Evolutionary conservation across 1,284 basidiomycete genomes (phyloP).

Genomic region (Austroboletus novae-zelandiae): DNA sequence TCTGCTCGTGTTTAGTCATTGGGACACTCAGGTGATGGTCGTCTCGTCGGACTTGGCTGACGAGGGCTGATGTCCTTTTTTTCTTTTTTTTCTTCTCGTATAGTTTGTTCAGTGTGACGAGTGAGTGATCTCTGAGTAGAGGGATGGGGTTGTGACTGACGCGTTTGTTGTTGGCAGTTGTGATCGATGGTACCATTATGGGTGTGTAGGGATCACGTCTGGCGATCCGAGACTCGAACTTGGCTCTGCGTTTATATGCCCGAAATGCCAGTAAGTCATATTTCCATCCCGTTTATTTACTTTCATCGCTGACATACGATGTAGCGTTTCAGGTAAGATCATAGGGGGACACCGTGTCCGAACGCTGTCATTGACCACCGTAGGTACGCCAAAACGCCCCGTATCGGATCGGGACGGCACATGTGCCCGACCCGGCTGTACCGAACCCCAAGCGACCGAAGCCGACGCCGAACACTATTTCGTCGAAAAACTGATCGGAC

Average conservation of each 20-base stretch:
- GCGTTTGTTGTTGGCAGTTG: constrained; percentile 23
- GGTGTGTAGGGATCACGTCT: constrained; percentile 29
- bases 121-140: constrained; percentile 16
- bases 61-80: background rate
- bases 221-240: constrained; percentile 27
- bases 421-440: constrained; percentile 29
- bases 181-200: constrained; percentile 37
- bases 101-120: constrained; percentile 34
- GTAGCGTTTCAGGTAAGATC: constrained; percentile 19
- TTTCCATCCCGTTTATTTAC: background rate
- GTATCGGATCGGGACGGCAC: constrained; percentile 1
- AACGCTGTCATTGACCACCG: background rate
- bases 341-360: background rate
- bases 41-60: too few species aligned
- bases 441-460: constrained; percentile 6
- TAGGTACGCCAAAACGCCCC: constrained; percentile 15
- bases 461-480: constrained; percentile 22
- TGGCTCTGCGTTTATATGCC: constrained; percentile 27
- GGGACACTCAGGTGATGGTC: constrained; percentile 25
- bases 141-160: background rate
- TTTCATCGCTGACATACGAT: constrained; percentile 3
- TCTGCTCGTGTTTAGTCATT: constrained; percentile 12
- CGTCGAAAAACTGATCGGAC: constrained; percentile 35
- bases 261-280: constrained; percentile 27
- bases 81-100: background rate